Evolutionary conservation across 2,329 filamentous ascomycete genomes (phyloP).

Genomic region (Cladosporium sp.): DNA sequence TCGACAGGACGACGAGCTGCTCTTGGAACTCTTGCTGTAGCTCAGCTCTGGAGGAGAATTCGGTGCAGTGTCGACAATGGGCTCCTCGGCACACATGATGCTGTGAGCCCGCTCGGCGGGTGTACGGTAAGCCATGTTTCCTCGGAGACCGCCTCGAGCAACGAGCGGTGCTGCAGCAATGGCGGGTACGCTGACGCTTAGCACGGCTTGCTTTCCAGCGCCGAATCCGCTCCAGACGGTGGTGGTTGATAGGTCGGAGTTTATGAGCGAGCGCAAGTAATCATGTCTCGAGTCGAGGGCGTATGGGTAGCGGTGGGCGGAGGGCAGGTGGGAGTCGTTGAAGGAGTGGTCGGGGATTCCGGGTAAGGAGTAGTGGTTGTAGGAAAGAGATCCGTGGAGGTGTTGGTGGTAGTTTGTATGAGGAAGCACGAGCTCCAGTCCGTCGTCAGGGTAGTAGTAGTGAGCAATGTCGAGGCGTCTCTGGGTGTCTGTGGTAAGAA

Average conservation of each 20-base stretch:
- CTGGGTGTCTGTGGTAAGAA: slow-evolving; percentile 10
- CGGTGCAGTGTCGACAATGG: slow-evolving; percentile 25
- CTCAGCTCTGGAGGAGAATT: slow-evolving; percentile 47
- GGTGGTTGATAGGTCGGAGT: slow-evolving; percentile 10
- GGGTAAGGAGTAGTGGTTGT: slow-evolving; percentile 1
- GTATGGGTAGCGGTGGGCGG: slow-evolving; percentile 16
- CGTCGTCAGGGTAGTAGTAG: background rate
- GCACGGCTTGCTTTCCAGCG: slow-evolving; percentile 20
- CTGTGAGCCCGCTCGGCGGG: slow-evolving; percentile 19
- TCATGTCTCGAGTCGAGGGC: slow-evolving; percentile 23
- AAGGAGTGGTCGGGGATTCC: slow-evolving; percentile 1
- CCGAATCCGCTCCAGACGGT: slow-evolving; percentile 19
- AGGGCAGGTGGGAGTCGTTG: slow-evolving; percentile 15
- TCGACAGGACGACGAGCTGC: slow-evolving; percentile 72
- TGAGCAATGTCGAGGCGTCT: slow-evolving; percentile 2
- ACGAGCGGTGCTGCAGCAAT: slow-evolving; percentile 17
- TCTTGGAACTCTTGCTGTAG: slow-evolving; percentile 84
- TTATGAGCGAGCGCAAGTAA: slow-evolving; percentile 26
- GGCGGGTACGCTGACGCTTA: slow-evolving; percentile 24
- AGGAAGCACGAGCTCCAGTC: background rate
- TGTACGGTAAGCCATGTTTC: slow-evolving; percentile 18
- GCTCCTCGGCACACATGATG: slow-evolving; percentile 25
- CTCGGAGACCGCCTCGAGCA: slow-evolving; percentile 19
- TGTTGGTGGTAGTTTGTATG: background rate
- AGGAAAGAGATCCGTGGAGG: background rate